These are phyloP conservation scores for Trematosphaeria pertusa DNA, from an alignment of 2,329 filamentous ascomycete genomes.

Conservation along the genomic window DNA sequence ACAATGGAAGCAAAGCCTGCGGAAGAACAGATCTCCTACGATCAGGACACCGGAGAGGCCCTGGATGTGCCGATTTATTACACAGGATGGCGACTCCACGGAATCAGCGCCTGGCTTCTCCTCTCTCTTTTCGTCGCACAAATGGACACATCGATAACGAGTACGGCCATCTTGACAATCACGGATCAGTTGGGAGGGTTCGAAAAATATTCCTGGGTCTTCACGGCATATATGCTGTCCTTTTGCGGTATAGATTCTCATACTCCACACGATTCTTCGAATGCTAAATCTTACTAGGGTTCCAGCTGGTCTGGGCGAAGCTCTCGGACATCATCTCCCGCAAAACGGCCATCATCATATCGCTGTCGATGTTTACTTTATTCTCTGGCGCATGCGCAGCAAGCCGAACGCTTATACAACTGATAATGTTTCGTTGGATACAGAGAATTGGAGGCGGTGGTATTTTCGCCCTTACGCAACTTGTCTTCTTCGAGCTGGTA, in stretches of 20 bases:
- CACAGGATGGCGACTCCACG: conserved; percentile 14
- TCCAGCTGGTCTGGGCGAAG: conserved; percentile 39
- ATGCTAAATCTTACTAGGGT: too few relatives aligned
- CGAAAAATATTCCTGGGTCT: conserved; percentile 39
- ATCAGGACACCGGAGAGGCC: too few relatives aligned
- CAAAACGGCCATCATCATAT: conserved; percentile 27
- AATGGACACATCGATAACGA: conserved; percentile 41
- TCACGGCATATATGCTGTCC: conserved; percentile 44
- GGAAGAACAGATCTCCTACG: too few relatives aligned
- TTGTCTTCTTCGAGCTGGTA: conserved; percentile 38
- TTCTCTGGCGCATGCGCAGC: conserved; percentile 41
- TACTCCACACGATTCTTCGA: too few relatives aligned
- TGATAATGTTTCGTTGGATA: conserved; percentile 41
- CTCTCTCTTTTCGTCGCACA: conserved; percentile 35
- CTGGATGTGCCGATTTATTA: too few relatives aligned
- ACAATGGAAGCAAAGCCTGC: too few relatives aligned
- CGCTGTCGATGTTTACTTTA: conserved; percentile 32
- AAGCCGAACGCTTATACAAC: conserved; percentile 34
- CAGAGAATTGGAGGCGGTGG: conserved; percentile 42
- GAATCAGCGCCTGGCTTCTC: conserved; percentile 19
- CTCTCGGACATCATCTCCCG: conserved; percentile 40
- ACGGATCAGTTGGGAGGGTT: conserved; percentile 40
- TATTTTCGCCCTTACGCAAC: conserved; percentile 30
- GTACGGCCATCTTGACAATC: conserved; percentile 42
- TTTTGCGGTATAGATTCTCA: conserved; percentile 39